These are phyloP conservation scores for Suhomyces pyralidae DNA, from an alignment of 805 yeast genomes.

Conservation along the genomic window DNA sequence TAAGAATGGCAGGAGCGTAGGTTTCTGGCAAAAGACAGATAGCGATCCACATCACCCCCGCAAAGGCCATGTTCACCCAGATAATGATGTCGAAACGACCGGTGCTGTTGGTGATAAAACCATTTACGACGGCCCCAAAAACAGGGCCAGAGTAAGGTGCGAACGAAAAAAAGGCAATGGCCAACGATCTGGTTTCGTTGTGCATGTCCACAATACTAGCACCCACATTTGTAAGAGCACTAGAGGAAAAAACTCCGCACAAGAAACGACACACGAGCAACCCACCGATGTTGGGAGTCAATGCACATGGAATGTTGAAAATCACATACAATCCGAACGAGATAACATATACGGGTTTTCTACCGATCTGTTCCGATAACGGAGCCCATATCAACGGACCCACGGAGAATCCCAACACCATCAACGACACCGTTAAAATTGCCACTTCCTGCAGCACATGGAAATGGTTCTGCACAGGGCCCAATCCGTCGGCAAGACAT, in stretches of 20 bases:
- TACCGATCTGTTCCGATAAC: slow-evolving; percentile 77
- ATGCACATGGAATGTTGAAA: slow-evolving; percentile 85
- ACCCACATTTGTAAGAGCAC: slow-evolving; percentile 84
- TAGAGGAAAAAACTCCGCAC: slow-evolving; percentile 81
- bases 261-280: slow-evolving; percentile 78
- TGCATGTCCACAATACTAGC: slow-evolving; percentile 91
- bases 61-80: slow-evolving; percentile 92
- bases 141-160: slow-evolving; percentile 95
- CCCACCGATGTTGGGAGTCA: slow-evolving; percentile 79
- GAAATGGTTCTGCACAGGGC: slow-evolving; percentile 61
- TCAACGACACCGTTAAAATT: slow-evolving; percentile 72
- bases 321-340: slow-evolving; percentile 72
- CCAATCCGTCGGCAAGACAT: slow-evolving; percentile 81
- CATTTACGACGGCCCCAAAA: slow-evolving; percentile 83
- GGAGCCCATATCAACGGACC: slow-evolving; percentile 94
- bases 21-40: slow-evolving; percentile 80
- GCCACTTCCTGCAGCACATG: slow-evolving; percentile 77
- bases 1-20: slow-evolving; percentile 77
- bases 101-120: slow-evolving; percentile 76
- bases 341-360: slow-evolving; percentile 77
- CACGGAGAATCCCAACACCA: slow-evolving; percentile 84
- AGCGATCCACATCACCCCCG: slow-evolving; percentile 76
- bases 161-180: slow-evolving; percentile 87
- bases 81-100: slow-evolving; percentile 65
- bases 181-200: slow-evolving; percentile 76